Evolutionary conservation across 331 rosid species (phyloP).

Genomic region (Dryas integrifolia): DNA sequence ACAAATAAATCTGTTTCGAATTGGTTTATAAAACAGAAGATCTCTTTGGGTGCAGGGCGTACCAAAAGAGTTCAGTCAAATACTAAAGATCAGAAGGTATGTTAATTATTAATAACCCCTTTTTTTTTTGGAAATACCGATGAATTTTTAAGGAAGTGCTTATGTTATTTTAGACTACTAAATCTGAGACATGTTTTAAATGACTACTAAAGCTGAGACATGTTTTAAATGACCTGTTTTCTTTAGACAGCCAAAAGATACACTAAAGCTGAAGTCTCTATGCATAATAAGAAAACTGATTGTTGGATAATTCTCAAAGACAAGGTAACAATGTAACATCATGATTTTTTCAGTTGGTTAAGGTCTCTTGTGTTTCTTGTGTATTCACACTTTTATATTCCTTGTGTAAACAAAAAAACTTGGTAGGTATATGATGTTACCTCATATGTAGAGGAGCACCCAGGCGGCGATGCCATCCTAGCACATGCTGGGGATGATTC

Average conservation of each 20-base stretch:
- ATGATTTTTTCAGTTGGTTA: not conserved
- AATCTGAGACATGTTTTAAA: not conserved
- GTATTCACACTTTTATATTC: not conserved
- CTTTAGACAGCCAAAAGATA: slow-evolving; percentile 53
- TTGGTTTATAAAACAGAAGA: not conserved
- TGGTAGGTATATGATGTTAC: slow-evolving; percentile 83
- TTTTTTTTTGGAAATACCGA: not conserved
- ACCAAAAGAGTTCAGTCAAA: slow-evolving; percentile 32
- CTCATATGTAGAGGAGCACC: slow-evolving; percentile 93
- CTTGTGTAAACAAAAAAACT: not conserved
- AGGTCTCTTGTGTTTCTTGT: not conserved
- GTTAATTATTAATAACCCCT: too few species aligned
- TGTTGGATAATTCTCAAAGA: slow-evolving; percentile 95
- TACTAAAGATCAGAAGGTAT: slow-evolving; percentile 49
- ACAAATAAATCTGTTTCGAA: not conserved
- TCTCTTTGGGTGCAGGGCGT: slow-evolving; percentile 37
- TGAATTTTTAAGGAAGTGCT: not conserved
- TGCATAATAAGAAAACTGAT: slow-evolving; percentile 77
- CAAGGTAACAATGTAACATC: slow-evolving; percentile 65
- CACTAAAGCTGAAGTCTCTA: slow-evolving; percentile 56
- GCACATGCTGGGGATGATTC: slow-evolving; percentile 89
- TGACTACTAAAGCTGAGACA: not conserved
- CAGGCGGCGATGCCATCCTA: slow-evolving; percentile 96
- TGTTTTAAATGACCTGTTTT: slow-evolving; percentile 11
- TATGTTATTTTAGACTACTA: not conserved